Evolutionary conservation across 2,329 filamentous ascomycete species (phyloP).

Genomic region (Verticillium nonalfalfae): DNA sequence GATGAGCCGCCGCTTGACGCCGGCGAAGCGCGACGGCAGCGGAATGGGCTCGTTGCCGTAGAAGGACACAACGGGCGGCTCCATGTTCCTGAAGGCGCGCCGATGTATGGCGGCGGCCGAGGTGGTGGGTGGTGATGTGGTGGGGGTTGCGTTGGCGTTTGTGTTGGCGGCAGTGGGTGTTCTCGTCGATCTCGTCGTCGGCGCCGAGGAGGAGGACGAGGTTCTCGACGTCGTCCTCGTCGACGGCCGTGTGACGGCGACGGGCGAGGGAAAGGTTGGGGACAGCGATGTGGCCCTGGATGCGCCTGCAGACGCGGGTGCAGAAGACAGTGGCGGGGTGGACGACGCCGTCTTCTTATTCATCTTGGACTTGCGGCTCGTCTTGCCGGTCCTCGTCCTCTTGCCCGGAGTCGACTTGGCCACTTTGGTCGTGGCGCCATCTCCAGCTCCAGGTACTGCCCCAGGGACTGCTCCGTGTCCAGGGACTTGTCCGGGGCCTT

Average conservation of each 20-base stretch:
- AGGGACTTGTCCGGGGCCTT: neutral
- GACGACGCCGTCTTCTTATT: slow-evolving; percentile 4
- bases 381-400: slow-evolving; percentile 5
- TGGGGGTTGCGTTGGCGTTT: slow-evolving; percentile 1
- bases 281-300: neutral
- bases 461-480: neutral
- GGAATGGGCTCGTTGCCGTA: slow-evolving; percentile 43
- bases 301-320: neutral
- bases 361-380: slow-evolving; percentile 9
- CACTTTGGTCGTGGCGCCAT: slow-evolving; percentile 1
- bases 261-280: neutral
- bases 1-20: slow-evolving; percentile 31
- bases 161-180: slow-evolving; percentile 1
- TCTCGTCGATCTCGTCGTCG: slow-evolving; percentile 1
- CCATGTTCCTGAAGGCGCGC: slow-evolving; percentile 12
- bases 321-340: neutral
- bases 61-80: slow-evolving; percentile 43
- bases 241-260: neutral
- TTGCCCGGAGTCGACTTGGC: slow-evolving; percentile 8
- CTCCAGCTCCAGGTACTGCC: neutral
- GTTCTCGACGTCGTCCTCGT: neutral
- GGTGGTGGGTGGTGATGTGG: neutral
- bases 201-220: neutral
- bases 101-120: slow-evolving; percentile 6
- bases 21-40: slow-evolving; percentile 31